Evolutionary conservation across 345 rosid genomes (phyloP).

Genomic region (Aquilaria yunnanensis): DNA sequence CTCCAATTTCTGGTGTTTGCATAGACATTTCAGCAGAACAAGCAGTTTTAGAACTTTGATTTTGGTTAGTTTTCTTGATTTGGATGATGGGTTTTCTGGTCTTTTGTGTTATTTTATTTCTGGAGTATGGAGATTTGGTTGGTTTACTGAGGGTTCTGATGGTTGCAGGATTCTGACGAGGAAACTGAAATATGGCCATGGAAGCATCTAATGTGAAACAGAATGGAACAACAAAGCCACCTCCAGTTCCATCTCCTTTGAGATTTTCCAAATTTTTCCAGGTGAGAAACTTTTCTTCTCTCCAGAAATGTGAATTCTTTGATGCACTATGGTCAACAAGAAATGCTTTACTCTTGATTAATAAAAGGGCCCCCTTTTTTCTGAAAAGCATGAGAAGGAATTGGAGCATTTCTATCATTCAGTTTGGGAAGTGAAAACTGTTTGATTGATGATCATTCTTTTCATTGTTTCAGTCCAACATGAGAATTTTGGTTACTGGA

Average conservation of each 20-base stretch:
- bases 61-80: slow-evolving; percentile 3
- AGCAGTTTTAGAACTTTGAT: neutral
- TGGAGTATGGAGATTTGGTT: slow-evolving; percentile 4
- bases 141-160: slow-evolving; percentile 8
- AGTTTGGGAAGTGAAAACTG: too few relatives aligned
- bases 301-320: too few relatives aligned
- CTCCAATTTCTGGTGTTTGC: slow-evolving; percentile 2
- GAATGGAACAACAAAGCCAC: slow-evolving; percentile 36
- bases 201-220: slow-evolving; percentile 44
- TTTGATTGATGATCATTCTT: neutral
- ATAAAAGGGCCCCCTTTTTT: too few relatives aligned
- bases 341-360: too few relatives aligned
- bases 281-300: slow-evolving; percentile 23
- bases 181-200: slow-evolving; percentile 29
- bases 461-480: slow-evolving; percentile 58
- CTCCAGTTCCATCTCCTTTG: slow-evolving; percentile 69
- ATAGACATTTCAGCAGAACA: neutral
- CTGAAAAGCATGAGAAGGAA: too few relatives aligned
- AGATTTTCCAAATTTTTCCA: slow-evolving; percentile 70
- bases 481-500: slow-evolving; percentile 91
- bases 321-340: too few relatives aligned
- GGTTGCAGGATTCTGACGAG: slow-evolving; percentile 15
- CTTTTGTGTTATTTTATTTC: neutral
- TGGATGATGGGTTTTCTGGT: neutral
- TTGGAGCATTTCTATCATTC: too few relatives aligned